Conservation (phyloP, 2,329 filamentous ascomycete genomes). For the Aureobasidium sp. region DNA sequence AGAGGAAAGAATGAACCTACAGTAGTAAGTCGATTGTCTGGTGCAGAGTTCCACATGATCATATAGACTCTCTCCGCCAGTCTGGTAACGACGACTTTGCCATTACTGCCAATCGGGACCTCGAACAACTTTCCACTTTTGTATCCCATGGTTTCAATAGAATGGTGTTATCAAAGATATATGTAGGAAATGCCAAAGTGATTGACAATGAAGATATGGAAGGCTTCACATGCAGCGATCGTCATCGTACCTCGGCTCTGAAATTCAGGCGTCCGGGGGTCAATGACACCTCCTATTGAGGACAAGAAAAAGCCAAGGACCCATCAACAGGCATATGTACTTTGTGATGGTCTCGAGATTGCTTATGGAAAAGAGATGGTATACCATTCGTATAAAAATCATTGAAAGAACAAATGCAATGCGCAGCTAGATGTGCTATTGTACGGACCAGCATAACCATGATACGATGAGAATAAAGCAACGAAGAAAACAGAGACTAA, state of each 20-base stretch:
- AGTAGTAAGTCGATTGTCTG: constrained; percentile 69
- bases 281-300: neutral
- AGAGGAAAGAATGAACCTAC: constrained; percentile 18
- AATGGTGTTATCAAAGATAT: neutral
- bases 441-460: neutral
- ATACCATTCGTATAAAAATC: neutral
- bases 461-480: neutral
- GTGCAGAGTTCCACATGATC: constrained; percentile 61
- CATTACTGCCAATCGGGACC: constrained; percentile 23
- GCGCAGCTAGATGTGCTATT: neutral
- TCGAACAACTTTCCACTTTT: constrained; percentile 22
- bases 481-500: constrained; percentile 8
- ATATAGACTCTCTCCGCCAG: constrained; percentile 60
- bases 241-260: constrained; percentile 3
- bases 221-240: constrained; percentile 1
- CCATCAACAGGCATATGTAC: neutral
- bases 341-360: neutral
- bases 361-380: neutral
- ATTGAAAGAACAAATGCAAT: neutral
- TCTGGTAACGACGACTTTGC: constrained; percentile 51
- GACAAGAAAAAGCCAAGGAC: neutral
- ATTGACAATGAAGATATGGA: neutral
- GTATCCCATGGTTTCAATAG: neutral
- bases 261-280: neutral
- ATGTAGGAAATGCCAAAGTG: neutral